These are phyloP conservation scores for Magnaporthiopsis incrustans DNA, from an alignment of 2,329 filamentous ascomycete species.

Conservation along the genomic window DNA sequence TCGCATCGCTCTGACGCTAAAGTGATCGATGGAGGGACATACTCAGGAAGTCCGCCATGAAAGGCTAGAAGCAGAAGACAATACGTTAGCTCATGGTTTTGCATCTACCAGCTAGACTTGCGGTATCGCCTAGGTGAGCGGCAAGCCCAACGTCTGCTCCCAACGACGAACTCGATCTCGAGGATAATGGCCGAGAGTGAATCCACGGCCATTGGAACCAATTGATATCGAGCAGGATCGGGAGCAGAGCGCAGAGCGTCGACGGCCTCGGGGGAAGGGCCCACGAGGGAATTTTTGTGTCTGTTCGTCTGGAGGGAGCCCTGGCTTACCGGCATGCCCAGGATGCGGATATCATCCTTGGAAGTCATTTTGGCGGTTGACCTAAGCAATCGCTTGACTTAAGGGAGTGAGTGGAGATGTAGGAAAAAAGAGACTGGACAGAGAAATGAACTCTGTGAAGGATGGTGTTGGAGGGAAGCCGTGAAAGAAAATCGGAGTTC, in stretches of 20 bases:
- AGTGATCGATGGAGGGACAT: constrained; percentile 42
- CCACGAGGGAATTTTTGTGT: background rate
- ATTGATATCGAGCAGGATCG: constrained; percentile 12
- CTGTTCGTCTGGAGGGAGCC: background rate
- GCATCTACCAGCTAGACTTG: background rate
- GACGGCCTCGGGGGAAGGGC: background rate
- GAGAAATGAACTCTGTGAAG: constrained; percentile 20
- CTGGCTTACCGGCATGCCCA: constrained; percentile 60
- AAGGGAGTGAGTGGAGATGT: constrained; percentile 57
- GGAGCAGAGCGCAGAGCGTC: background rate
- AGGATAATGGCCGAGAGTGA: background rate
- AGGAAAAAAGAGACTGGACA: constrained; percentile 34
- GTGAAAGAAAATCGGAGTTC: constrained; percentile 32
- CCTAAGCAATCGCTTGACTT: constrained; percentile 34
- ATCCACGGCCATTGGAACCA: constrained; percentile 9
- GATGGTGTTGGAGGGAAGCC: constrained; percentile 15
- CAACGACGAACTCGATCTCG: constrained; percentile 4
- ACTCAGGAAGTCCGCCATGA: constrained; percentile 98
- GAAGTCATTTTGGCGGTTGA: constrained; percentile 43
- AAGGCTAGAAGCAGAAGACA: constrained; percentile 51
- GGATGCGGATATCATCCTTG: constrained; percentile 47
- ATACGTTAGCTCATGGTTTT: background rate
- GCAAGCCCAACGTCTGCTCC: background rate
- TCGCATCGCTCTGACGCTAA: background rate
- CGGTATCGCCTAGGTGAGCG: background rate